phyloP scores from a whole-genome alignment of 331 rosid species.

The Prunus yedoensis region DNA sequence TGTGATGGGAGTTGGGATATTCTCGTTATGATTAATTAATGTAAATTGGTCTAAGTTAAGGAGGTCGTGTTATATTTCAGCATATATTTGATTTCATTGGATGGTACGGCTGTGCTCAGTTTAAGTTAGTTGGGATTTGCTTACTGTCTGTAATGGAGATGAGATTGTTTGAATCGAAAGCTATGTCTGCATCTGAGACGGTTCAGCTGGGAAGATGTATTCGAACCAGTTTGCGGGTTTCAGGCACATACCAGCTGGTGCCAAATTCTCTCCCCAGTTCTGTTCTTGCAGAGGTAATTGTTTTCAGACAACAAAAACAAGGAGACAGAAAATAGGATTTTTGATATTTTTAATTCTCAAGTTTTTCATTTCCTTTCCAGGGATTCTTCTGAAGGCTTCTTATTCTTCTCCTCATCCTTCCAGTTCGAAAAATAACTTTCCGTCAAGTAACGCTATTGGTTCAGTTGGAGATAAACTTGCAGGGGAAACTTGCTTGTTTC shows the following conservation, averaged over 20 bases:
- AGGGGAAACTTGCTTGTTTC: constrained; percentile 34
- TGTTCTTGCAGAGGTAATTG: constrained; percentile 53
- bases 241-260: constrained; percentile 33
- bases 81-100: neutral
- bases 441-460: constrained; percentile 37
- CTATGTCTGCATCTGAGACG: constrained; percentile 47
- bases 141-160: constrained; percentile 53
- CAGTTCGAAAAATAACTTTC: constrained; percentile 38
- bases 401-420: constrained; percentile 24
- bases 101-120: constrained; percentile 11
- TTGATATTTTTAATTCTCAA: too few relatives aligned
- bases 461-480: constrained; percentile 41
- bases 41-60: neutral
- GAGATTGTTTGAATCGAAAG: constrained; percentile 42
- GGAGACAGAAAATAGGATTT: neutral
- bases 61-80: neutral
- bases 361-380: constrained; percentile 34
- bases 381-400: constrained; percentile 42
- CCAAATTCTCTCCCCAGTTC: constrained; percentile 41
- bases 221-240: constrained; percentile 34
- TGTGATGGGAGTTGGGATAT: constrained; percentile 22
- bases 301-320: neutral
- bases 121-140: constrained; percentile 25
- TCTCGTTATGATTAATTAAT: neutral
- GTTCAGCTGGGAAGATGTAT: constrained; percentile 28